Conservation (phyloP, 2,329 filamentous ascomycete genomes). For the Verticillium zaregamsianum region DNA sequence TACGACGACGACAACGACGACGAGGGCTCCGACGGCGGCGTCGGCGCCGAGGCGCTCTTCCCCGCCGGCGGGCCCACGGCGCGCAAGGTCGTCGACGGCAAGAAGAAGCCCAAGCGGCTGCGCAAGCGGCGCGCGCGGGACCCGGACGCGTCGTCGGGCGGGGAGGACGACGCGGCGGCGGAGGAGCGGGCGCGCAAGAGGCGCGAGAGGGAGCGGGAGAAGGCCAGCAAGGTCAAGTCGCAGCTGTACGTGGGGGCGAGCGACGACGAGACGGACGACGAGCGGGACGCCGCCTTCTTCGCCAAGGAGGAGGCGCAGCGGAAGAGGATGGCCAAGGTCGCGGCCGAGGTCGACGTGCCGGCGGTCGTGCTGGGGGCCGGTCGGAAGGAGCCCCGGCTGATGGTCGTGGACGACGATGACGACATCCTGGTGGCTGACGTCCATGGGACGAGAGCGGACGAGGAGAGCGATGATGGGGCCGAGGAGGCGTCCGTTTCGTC, state of each 20-base stretch:
- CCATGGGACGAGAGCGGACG: constrained; percentile 12
- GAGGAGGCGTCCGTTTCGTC: constrained; percentile 5
- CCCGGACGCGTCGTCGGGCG: constrained; percentile 23
- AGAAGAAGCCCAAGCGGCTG: constrained; percentile 42
- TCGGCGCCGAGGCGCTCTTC: constrained; percentile 59
- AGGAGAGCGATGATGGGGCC: background rate
- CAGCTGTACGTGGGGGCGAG: constrained; percentile 74
- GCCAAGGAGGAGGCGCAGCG: constrained; percentile 59
- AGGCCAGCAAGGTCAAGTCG: constrained; percentile 77
- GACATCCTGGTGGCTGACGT: constrained; percentile 10
- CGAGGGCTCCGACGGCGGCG: constrained; percentile 31
- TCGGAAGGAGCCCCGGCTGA: constrained; percentile 22
- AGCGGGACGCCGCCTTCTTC: constrained; percentile 69
- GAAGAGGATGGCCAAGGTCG: constrained; percentile 31
- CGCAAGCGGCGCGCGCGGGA: constrained; percentile 44
- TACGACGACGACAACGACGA: constrained; percentile 65
- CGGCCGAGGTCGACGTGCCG: constrained; percentile 20
- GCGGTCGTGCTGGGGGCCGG: constrained; percentile 11
- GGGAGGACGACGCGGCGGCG: constrained; percentile 59
- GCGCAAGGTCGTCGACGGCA: constrained; percentile 47
- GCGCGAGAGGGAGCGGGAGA: constrained; percentile 68
- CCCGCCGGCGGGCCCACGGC: constrained; percentile 62
- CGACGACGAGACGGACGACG: constrained; percentile 87
- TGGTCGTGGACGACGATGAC: constrained; percentile 20
- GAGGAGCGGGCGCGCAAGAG: constrained; percentile 59